Evolutionary conservation across 345 rosid genomes (phyloP).

Genomic region (Arabis alpina): DNA sequence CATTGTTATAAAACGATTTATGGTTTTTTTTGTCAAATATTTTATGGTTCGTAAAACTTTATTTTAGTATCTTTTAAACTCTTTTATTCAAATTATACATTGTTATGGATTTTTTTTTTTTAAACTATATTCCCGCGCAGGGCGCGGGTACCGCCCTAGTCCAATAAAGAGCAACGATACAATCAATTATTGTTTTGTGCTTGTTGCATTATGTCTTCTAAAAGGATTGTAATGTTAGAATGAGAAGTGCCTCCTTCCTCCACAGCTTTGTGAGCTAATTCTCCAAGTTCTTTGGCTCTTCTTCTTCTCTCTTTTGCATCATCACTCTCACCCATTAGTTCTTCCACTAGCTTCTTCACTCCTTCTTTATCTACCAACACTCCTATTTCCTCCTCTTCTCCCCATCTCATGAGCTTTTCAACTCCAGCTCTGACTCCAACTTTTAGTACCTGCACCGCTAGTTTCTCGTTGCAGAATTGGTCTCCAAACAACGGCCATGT

Average conservation of each 20-base stretch:
- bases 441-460: constrained; percentile 48
- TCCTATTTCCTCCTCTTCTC: constrained; percentile 53
- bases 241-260: constrained; percentile 64
- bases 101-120: too few relatives aligned
- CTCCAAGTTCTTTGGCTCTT: constrained; percentile 43
- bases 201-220: constrained; percentile 40
- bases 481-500: constrained; percentile 72
- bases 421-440: constrained; percentile 58
- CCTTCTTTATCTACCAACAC: constrained; percentile 51
- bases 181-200: constrained; percentile 20
- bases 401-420: constrained; percentile 48
- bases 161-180: background rate
- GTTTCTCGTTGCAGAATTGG: constrained; percentile 66
- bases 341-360: constrained; percentile 45
- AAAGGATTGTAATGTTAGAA: constrained; percentile 38
- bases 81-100: too few relatives aligned
- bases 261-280: constrained; percentile 47
- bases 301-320: constrained; percentile 47
- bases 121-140: too few relatives aligned
- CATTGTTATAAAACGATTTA: too few relatives aligned
- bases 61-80: too few relatives aligned
- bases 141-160: too few relatives aligned
- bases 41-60: too few relatives aligned
- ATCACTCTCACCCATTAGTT: constrained; percentile 51
- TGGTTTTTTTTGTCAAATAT: too few relatives aligned